A percentile compares a stretch with the other conserved stretches of the same genome.
Evolutionary conservation across 139 green algal genomes (phyloP).

Genomic region (Spirogloea muscicola): DNA sequence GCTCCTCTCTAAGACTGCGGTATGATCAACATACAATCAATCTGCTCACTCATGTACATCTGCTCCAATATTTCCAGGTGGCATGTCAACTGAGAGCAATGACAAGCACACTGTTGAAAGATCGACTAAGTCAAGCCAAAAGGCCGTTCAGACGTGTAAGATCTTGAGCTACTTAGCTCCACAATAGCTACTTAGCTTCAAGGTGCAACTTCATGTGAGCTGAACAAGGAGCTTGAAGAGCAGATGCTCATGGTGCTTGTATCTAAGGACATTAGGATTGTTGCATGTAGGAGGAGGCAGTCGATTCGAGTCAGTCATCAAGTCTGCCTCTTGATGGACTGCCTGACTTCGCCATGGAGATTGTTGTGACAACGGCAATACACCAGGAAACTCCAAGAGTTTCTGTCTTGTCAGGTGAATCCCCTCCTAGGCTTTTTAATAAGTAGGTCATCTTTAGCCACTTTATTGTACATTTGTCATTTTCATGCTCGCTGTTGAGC

Average conservation of each 20-base stretch:
- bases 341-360: too few species aligned
- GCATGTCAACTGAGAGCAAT: constrained; percentile 13
- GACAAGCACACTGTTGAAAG: background rate
- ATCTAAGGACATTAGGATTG: background rate
- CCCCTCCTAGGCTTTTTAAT: too few species aligned
- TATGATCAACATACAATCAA: background rate
- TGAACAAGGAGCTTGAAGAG: background rate
- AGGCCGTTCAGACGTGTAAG: background rate
- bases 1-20: background rate
- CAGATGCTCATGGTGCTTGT: background rate
- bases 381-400: too few species aligned
- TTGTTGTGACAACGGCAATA: too few species aligned
- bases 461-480: too few species aligned
- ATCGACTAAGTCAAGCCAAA: background rate
- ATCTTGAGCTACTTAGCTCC: background rate
- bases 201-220: background rate
- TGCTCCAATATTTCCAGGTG: too few species aligned
- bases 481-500: too few species aligned
- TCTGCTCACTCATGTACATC: too few species aligned
- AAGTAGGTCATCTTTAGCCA: too few species aligned
- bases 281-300: background rate
- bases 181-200: background rate
- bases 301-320: background rate
- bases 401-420: too few species aligned
- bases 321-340: background rate